phyloP scores from a whole-genome alignment of 495 filamentous ascomycete genomes.

The Talaromyces liani region DNA sequence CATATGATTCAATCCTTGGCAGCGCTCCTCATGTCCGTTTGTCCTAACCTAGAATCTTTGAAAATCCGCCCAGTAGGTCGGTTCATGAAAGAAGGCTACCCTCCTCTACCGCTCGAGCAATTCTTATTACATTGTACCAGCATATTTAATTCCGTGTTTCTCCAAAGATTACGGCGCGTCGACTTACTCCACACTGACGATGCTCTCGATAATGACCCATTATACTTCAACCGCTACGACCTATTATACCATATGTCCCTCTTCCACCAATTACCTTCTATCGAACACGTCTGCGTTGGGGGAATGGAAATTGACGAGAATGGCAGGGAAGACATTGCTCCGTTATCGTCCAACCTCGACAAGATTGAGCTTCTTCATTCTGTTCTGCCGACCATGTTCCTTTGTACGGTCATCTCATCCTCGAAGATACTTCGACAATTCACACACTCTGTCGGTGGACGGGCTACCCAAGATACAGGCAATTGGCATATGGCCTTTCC shows the following conservation, averaged over 20 bases:
- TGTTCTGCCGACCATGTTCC: slow-evolving; percentile 6
- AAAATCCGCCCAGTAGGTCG: slow-evolving; percentile 9
- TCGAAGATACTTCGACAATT: slow-evolving; percentile 17
- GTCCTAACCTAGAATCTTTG: slow-evolving; percentile 18
- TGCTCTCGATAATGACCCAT: slow-evolving; percentile 1
- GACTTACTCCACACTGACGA: slow-evolving; percentile 9
- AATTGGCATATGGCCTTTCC: slow-evolving; percentile 13
- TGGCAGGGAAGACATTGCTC: not conserved
- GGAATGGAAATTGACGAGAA: slow-evolving; percentile 10
- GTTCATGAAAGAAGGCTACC: slow-evolving; percentile 6
- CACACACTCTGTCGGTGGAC: slow-evolving; percentile 18
- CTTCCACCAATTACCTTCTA: slow-evolving; percentile 17
- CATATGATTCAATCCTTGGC: slow-evolving; percentile 20
- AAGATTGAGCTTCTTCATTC: slow-evolving; percentile 15
- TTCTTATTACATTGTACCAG: not conserved
- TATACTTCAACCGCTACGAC: slow-evolving; percentile 8
- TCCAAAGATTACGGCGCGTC: slow-evolving; percentile 4
- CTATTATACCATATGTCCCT: slow-evolving; percentile 9
- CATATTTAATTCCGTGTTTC: not conserved
- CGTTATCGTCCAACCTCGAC: slow-evolving; percentile 15
- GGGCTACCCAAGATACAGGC: slow-evolving; percentile 7
- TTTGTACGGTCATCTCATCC: slow-evolving; percentile 13
- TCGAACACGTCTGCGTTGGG: slow-evolving; percentile 17
- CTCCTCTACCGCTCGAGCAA: slow-evolving; percentile 4
- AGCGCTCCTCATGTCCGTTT: slow-evolving; percentile 19